A percentile compares a stretch with the other conserved stretches of the same genome.
phyloP scores from a whole-genome alignment of 371 early-diverging fungal genomes.

The Lichtheimia corymbifera region DNA sequence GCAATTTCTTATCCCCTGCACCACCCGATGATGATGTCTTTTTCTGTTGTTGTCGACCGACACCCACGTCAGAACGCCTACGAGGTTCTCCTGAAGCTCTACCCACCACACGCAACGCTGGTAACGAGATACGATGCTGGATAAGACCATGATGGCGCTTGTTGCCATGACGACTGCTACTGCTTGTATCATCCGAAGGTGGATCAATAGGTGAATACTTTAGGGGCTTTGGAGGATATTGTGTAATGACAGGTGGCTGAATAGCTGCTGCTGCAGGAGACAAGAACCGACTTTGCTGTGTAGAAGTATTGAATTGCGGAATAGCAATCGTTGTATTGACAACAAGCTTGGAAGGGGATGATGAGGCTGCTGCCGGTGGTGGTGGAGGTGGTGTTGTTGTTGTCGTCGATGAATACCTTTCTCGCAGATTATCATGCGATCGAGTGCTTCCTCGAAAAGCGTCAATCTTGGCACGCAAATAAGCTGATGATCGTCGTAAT shows the following conservation, averaged over 20 bases:
- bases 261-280: constrained; percentile 17
- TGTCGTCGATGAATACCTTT: not conserved
- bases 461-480: constrained; percentile 42
- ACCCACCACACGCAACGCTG: constrained; percentile 7
- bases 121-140: constrained; percentile 22
- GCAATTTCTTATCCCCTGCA: too few species aligned
- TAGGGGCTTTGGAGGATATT: constrained; percentile 48
- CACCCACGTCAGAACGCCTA: constrained; percentile 10
- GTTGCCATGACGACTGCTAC: not conserved
- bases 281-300: constrained; percentile 6
- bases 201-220: constrained; percentile 49
- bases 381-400: not conserved
- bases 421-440: constrained; percentile 15
- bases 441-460: constrained; percentile 22
- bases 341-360: constrained; percentile 20
- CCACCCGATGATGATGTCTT: not conserved
- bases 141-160: not conserved
- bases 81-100: constrained; percentile 9
- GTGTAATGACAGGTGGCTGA: constrained; percentile 38
- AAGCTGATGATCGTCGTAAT: constrained; percentile 46
- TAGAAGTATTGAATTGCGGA: constrained; percentile 13
- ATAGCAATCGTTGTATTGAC: constrained; percentile 47
- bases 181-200: constrained; percentile 3
- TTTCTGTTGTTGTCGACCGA: constrained; percentile 1
- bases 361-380: constrained; percentile 15